Evolutionary conservation across 306 rosid genomes (phyloP).

Genomic region (Vigna angularis): DNA sequence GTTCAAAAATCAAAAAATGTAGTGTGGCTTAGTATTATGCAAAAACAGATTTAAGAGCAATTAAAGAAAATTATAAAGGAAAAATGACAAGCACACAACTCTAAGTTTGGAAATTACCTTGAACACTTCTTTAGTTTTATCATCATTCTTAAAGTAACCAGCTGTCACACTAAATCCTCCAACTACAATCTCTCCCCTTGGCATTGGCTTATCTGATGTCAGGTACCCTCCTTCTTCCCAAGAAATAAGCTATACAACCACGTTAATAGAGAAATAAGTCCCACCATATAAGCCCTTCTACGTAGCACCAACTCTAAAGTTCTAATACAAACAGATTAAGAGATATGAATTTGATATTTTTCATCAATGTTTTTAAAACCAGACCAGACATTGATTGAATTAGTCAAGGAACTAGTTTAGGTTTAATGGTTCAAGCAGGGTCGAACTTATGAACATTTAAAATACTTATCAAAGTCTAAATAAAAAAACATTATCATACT

Average conservation of each 20-base stretch:
- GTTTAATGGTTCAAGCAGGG: too few relatives aligned
- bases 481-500: too few relatives aligned
- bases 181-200: conserved; percentile 87
- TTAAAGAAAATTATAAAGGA: conserved; percentile 17
- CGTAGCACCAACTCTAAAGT: background rate
- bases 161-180: conserved; percentile 85
- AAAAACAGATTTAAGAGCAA: conserved; percentile 21
- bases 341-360: conserved; percentile 11
- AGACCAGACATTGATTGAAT: too few relatives aligned
- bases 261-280: conserved; percentile 40
- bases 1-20: conserved; percentile 19
- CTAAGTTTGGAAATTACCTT: conserved; percentile 59
- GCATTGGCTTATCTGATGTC: conserved; percentile 91
- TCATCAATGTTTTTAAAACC: too few relatives aligned
- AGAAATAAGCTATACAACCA: conserved; percentile 78
- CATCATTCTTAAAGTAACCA: conserved; percentile 86
- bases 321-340: conserved; percentile 13
- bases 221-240: conserved; percentile 93
- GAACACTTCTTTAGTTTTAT: conserved; percentile 83
- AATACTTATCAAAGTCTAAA: too few relatives aligned
- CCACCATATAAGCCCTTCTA: conserved; percentile 17
- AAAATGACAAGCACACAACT: conserved; percentile 9
- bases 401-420: too few relatives aligned
- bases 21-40: conserved; percentile 29
- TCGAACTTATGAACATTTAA: too few relatives aligned